These are phyloP conservation scores for Lonicera japonica DNA, from an alignment of 129 eudicot species.

Conservation along the genomic window DNA sequence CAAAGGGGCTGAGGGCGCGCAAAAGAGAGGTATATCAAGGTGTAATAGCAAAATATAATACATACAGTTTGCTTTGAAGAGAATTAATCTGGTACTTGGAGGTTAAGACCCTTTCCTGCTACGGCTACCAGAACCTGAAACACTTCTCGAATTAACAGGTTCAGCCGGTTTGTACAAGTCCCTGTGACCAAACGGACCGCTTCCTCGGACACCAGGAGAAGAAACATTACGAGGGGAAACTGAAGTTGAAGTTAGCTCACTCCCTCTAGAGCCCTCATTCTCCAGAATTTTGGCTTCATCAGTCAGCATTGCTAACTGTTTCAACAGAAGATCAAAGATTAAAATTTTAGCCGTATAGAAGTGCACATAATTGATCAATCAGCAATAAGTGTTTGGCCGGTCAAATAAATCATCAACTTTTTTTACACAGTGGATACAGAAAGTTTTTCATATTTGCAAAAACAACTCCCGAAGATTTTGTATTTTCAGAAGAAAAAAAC, in stretches of 20 bases:
- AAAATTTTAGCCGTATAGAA: background rate
- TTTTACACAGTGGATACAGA: background rate
- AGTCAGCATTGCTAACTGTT: slow-evolving; percentile 65
- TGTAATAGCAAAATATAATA: background rate
- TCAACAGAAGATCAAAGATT: slow-evolving; percentile 14
- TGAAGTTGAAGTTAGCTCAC: slow-evolving; percentile 44
- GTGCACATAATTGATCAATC: too few species aligned
- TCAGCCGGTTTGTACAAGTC: slow-evolving; percentile 60
- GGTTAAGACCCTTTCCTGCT: slow-evolving; percentile 50
- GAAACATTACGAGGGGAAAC: slow-evolving; percentile 52
- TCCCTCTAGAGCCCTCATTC: slow-evolving; percentile 41
- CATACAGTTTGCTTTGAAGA: background rate
- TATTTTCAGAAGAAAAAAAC: background rate
- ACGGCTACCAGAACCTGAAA: slow-evolving; percentile 54
- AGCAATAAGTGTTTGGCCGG: background rate
- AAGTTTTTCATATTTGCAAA: background rate
- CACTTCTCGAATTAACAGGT: slow-evolving; percentile 33
- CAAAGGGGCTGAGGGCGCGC: background rate
- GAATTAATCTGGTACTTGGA: background rate
- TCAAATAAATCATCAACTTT: too few species aligned
- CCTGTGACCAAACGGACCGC: slow-evolving; percentile 43
- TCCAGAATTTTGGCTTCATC: slow-evolving; percentile 85
- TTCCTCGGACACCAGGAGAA: slow-evolving; percentile 48
- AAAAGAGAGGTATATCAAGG: background rate
- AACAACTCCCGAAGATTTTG: background rate